Percentiles rank a stretch among this genome's conserved stretches.
Evolutionary conservation across 305 asterid species (phyloP).

Genomic region (Plantago coronopus): DNA sequence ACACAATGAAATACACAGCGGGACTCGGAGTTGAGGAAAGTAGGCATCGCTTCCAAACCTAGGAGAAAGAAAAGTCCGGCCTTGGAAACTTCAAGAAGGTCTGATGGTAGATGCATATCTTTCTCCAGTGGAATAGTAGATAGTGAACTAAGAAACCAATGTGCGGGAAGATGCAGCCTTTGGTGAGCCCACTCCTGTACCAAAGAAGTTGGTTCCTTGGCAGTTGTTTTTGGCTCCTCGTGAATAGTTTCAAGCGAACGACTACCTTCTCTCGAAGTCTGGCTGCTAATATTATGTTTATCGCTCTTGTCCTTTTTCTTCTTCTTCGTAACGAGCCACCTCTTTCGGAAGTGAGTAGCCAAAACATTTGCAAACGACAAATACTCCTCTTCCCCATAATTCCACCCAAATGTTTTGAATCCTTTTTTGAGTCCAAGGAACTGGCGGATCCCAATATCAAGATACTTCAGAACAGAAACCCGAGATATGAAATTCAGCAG

Average conservation of each 20-base stretch:
- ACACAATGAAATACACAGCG: slow-evolving; percentile 39
- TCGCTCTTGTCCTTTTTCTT: slow-evolving; percentile 37
- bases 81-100: slow-evolving; percentile 54
- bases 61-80: slow-evolving; percentile 85
- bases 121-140: slow-evolving; percentile 39
- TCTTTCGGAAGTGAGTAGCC: slow-evolving; percentile 61
- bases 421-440: slow-evolving; percentile 39
- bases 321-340: slow-evolving; percentile 70
- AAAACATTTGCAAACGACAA: slow-evolving; percentile 49
- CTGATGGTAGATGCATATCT: slow-evolving; percentile 31
- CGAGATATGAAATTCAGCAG: slow-evolving; percentile 52
- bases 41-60: slow-evolving; percentile 63
- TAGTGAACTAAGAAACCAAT: slow-evolving; percentile 93
- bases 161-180: slow-evolving; percentile 80
- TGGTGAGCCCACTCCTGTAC: slow-evolving; percentile 77
- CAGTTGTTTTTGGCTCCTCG: slow-evolving; percentile 39
- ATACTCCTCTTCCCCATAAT: slow-evolving; percentile 61
- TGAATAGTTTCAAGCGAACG: slow-evolving; percentile 61
- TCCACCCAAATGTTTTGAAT: slow-evolving; percentile 46
- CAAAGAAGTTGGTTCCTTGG: slow-evolving; percentile 42
- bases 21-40: slow-evolving; percentile 29
- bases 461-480: slow-evolving; percentile 60
- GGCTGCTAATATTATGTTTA: slow-evolving; percentile 22
- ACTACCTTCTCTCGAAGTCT: slow-evolving; percentile 32
- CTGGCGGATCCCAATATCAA: slow-evolving; percentile 45